Conservation (phyloP, 192 early-diverging fungal genomes). For the Podila horticola region DNA sequence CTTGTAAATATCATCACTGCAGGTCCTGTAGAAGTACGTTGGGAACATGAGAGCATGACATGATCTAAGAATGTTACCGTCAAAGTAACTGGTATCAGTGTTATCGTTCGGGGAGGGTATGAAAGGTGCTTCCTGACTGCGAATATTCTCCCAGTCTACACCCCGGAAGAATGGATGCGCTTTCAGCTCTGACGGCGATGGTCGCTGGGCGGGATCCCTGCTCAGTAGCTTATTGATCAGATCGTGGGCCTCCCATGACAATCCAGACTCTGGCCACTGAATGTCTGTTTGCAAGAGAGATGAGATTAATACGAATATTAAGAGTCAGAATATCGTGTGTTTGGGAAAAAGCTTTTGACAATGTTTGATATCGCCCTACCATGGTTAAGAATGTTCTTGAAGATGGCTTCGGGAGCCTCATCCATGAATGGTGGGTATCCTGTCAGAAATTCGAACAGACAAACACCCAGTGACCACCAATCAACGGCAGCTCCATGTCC, state of each 20-base stretch:
- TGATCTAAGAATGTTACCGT: conserved; percentile 53
- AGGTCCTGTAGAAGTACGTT: conserved; percentile 7
- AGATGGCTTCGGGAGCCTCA: conserved; percentile 86
- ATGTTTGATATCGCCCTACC: conserved; percentile 19
- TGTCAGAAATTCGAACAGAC: conserved; percentile 88
- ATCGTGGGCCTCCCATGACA: conserved; percentile 73
- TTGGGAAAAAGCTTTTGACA: not conserved
- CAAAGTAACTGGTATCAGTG: conserved; percentile 95
- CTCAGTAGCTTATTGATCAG: conserved; percentile 80
- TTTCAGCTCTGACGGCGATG: conserved; percentile 73
- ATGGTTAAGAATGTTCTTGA: conserved; percentile 87
- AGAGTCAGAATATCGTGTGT: not conserved
- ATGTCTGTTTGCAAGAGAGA: conserved; percentile 54
- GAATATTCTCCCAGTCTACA: conserved; percentile 82
- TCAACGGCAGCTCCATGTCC: conserved; percentile 89
- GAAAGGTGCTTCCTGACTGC: conserved; percentile 85
- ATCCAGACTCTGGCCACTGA: conserved; percentile 70
- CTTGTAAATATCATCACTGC: too few relatives aligned
- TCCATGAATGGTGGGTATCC: conserved; percentile 94
- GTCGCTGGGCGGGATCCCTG: conserved; percentile 74
- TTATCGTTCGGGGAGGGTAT: conserved; percentile 82
- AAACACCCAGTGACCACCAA: conserved; percentile 96
- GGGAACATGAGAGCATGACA: not conserved
- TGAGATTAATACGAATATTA: not conserved
- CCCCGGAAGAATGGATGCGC: conserved; percentile 77